These are phyloP conservation scores for Candida wancherniae DNA, from an alignment of 805 yeast genomes.

Conservation along the genomic window DNA sequence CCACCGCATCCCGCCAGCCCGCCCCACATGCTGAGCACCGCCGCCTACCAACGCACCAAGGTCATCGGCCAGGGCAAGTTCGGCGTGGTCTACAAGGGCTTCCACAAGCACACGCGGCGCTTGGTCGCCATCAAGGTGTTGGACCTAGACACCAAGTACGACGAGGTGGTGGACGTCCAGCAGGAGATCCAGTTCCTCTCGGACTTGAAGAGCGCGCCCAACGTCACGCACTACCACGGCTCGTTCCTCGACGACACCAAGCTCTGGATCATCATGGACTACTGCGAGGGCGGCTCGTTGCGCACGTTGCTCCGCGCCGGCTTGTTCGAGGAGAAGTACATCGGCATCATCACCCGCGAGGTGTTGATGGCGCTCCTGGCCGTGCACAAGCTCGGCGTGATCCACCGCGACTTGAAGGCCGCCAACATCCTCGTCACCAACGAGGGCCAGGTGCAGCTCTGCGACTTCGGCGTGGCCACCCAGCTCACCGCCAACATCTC, in stretches of 20 bases:
- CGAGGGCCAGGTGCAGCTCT: constrained; percentile 84
- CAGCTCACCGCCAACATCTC: constrained; percentile 69
- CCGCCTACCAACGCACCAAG: constrained; percentile 69
- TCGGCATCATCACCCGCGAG: constrained; percentile 83
- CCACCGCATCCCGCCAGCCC: too few relatives aligned
- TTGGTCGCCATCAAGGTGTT: constrained; percentile 90
- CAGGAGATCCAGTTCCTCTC: constrained; percentile 85
- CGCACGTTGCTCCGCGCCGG: constrained; percentile 86
- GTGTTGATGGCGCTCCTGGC: constrained; percentile 68
- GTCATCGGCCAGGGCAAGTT: constrained; percentile 95
- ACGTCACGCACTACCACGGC: constrained; percentile 89
- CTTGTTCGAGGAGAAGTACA: constrained; percentile 74
- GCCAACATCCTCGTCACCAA: constrained; percentile 88
- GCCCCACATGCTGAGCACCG: constrained; percentile 13
- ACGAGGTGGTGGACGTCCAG: constrained; percentile 92
- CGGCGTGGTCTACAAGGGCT: constrained; percentile 93
- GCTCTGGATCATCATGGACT: constrained; percentile 96
- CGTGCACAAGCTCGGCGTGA: constrained; percentile 85
- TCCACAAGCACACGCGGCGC: constrained; percentile 61
- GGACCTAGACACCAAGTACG: constrained; percentile 87
- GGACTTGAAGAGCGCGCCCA: constrained; percentile 79
- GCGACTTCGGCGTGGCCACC: constrained; percentile 99
- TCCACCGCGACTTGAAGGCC: constrained; percentile 94
- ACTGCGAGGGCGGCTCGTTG: constrained; percentile 94
- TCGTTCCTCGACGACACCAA: constrained; percentile 83